Evolutionary conservation across 1,139 yeast species (phyloP).

Genomic region (Ashbya aceris): DNA sequence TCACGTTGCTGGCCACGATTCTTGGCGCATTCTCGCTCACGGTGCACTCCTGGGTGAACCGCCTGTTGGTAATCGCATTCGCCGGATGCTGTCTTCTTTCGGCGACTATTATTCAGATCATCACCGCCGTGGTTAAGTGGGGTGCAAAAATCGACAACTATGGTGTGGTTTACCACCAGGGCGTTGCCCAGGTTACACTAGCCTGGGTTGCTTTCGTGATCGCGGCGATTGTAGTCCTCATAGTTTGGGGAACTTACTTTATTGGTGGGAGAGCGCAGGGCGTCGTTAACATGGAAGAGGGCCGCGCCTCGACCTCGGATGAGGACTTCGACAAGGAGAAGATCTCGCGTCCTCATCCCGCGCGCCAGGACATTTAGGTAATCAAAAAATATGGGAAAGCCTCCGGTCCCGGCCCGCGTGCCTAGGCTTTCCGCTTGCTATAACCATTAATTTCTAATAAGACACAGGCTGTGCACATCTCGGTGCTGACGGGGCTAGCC

Average conservation of each 20-base stretch:
- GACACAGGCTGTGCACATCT: no score
- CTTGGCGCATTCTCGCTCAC: conserved; percentile 3
- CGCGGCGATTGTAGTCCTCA: conserved; percentile 6
- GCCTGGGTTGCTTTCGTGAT: conserved; percentile 26
- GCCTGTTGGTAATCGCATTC: conserved; percentile 11
- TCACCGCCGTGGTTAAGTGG: conserved; percentile 25
- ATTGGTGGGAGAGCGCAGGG: neutral
- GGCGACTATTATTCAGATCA: conserved; percentile 16
- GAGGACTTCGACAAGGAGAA: neutral
- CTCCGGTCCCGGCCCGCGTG: no score
- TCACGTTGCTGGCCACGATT: conserved; percentile 7
- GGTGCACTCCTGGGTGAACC: conserved; percentile 5
- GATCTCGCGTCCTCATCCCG: neutral
- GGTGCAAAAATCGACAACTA: conserved; percentile 27
- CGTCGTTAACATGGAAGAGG: neutral
- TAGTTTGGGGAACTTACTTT: neutral
- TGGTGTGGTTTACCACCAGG: conserved; percentile 21
- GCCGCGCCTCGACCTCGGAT: neutral
- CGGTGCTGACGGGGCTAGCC: no score
- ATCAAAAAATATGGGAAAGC: no score
- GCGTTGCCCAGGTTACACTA: conserved; percentile 22
- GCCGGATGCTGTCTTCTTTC: conserved; percentile 22
- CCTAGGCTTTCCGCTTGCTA: no score
- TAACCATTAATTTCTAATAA: no score
- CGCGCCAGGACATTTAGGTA: no score